These are phyloP conservation scores for Fraxinus excelsior DNA, from an alignment of 257 asterid species.

Conservation along the genomic window DNA sequence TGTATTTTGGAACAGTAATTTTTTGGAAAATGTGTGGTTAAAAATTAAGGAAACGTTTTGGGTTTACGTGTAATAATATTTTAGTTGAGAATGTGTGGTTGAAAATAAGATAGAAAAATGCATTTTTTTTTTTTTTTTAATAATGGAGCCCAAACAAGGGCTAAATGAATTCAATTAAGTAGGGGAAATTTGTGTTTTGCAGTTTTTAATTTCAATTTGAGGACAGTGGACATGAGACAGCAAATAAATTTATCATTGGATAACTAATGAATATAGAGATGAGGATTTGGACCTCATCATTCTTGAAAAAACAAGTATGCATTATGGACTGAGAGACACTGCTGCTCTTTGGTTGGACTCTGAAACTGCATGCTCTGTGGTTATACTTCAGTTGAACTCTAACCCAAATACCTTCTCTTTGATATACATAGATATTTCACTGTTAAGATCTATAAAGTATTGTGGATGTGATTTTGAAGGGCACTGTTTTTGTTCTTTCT, in stretches of 20 bases:
- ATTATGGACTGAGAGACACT: not conserved
- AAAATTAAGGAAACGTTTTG: no score
- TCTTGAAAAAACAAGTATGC: not conserved
- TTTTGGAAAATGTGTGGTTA: no score
- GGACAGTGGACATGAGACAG: not conserved
- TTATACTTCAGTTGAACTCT: not conserved
- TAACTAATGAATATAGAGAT: not conserved
- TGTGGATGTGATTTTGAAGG: slow-evolving; percentile 14
- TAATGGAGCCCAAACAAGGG: no score
- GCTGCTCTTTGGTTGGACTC: not conserved
- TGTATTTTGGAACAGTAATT: no score
- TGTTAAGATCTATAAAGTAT: not conserved
- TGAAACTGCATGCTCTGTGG: not conserved
- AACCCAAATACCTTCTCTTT: slow-evolving; percentile 16
- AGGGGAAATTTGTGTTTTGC: not conserved
- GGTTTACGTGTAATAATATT: no score
- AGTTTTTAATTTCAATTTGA: not conserved
- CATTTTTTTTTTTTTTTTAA: no score
- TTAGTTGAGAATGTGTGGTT: no score
- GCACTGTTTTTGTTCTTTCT: slow-evolving; percentile 6
- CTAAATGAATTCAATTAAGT: slow-evolving; percentile 8
- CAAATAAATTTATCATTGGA: not conserved
- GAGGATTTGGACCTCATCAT: not conserved
- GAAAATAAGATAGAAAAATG: no score
- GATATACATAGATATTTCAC: slow-evolving; percentile 6